Conservation (phyloP, 495 filamentous ascomycete species). For the Echria macrotheca region DNA sequence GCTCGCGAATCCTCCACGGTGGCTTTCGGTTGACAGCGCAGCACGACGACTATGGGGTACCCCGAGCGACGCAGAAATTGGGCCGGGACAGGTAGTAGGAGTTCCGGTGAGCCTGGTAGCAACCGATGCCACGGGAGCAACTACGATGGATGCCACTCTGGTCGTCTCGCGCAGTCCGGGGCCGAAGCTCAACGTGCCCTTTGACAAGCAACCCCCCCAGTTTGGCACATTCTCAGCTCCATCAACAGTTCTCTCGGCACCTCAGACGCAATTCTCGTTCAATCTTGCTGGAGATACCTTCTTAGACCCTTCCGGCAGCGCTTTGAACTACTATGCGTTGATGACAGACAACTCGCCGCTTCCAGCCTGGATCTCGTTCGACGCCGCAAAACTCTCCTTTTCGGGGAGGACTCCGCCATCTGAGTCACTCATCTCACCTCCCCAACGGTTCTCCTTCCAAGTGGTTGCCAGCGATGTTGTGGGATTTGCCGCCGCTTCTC, state of each 20-base stretch:
- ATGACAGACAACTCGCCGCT: constrained; percentile 72
- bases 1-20: constrained; percentile 56
- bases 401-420: constrained; percentile 65
- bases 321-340: constrained; percentile 65
- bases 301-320: constrained; percentile 17
- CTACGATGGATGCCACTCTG: constrained; percentile 53
- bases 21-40: constrained; percentile 62
- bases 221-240: constrained; percentile 40
- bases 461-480: constrained; percentile 75
- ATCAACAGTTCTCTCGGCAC: constrained; percentile 32
- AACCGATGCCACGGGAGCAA: constrained; percentile 54
- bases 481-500: constrained; percentile 65
- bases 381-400: constrained; percentile 59
- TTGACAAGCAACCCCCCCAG: constrained; percentile 32
- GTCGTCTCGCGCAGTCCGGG: constrained; percentile 51
- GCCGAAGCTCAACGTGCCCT: constrained; percentile 30
- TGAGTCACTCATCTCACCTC: constrained; percentile 55
- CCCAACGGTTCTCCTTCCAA: constrained; percentile 66
- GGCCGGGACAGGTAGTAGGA: constrained; percentile 39
- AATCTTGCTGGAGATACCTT: constrained; percentile 36
- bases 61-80: constrained; percentile 51
- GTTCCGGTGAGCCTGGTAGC: constrained; percentile 54
- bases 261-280: constrained; percentile 35
- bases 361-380: constrained; percentile 82
- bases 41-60: constrained; percentile 61